Evolutionary conservation across 495 filamentous ascomycete genomes (phyloP).

Genomic region (Chlorociboria aeruginascens): DNA sequence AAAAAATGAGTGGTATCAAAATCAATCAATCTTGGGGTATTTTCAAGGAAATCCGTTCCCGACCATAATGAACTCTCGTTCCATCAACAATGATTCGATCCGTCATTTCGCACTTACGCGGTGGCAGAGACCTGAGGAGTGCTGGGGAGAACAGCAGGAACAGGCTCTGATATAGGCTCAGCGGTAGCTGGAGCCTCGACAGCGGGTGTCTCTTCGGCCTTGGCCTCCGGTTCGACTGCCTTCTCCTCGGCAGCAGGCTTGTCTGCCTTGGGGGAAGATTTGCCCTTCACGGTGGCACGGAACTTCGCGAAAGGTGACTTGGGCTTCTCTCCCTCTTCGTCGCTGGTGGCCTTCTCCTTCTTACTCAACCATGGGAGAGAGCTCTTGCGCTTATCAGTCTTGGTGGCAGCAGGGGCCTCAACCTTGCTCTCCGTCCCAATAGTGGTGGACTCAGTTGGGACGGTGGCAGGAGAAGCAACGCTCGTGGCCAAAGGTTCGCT

Average conservation of each 20-base stretch:
- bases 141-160: slow-evolving; percentile 10
- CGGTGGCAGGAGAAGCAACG: slow-evolving; percentile 32
- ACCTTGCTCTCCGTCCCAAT: slow-evolving; percentile 30
- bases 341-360: slow-evolving; percentile 34
- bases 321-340: slow-evolving; percentile 42
- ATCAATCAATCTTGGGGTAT: slow-evolving; percentile 21
- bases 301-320: slow-evolving; percentile 46
- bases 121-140: slow-evolving; percentile 18
- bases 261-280: slow-evolving; percentile 26
- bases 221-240: slow-evolving; percentile 23
- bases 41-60: slow-evolving; percentile 21
- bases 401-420: slow-evolving; percentile 23
- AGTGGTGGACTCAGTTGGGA: slow-evolving; percentile 28
- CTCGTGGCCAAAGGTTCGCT: slow-evolving; percentile 38
- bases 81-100: slow-evolving; percentile 12
- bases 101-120: slow-evolving; percentile 10
- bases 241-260: slow-evolving; percentile 23
- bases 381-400: slow-evolving; percentile 46
- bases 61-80: slow-evolving; percentile 21
- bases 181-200: slow-evolving; percentile 37
- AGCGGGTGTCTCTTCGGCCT: slow-evolving; percentile 31
- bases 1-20: slow-evolving; percentile 25
- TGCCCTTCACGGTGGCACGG: slow-evolving; percentile 41
- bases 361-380: slow-evolving; percentile 42
- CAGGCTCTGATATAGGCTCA: slow-evolving; percentile 16